Base-by-base conservation (phyloP, 805 yeast species). In the Diddensiella caesifluorescens region DNA sequence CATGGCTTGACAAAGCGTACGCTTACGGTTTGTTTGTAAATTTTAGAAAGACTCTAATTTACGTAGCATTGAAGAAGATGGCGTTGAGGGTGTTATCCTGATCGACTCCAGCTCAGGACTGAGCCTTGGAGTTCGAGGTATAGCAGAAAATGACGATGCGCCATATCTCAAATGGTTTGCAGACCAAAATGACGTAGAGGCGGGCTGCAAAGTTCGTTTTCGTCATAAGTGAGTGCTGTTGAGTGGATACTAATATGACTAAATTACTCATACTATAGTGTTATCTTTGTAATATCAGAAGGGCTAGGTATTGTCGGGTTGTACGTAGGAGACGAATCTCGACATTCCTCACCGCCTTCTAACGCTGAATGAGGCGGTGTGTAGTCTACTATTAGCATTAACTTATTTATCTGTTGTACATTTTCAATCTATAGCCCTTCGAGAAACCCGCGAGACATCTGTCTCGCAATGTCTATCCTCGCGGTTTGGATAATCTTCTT, bases 381-480 rank as follows among this genome's bases (percentile, higher is more conserved):
- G n/a, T n/a, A n/a, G n/a, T n/a, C n/a, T n/a, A n/a, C n/a, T n/a
- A 4, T 37, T 19, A 18, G 12, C 13, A 22, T 10, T 20, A 13
- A 29, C 30, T 16, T 13, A 29, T 5, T 38, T 18, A 6, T 20
- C 13, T 21, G 6, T 18, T 29, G 15, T 19, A 29, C 20, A n/a
- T 5, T 12, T 12, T 22, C 9, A 26, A 25, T 23, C 39, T 29
- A 29, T 13, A 29, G 15, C 19, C 32, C 32, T 13, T 29, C 19
- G 15, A 29, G 32, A 13, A 7, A 41, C 23, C 57, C 57, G 13
- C 55, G 35, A 10, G 60, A 49, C 12, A 54, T 33, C 31, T 52
- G 56, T 15, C 32, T 38, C 10, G 57, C 51, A 16, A 56, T 39
- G 5, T 28, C 13, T 4, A 39, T 39, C 22, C 59, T 34, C 3